A percentile compares a stretch with the other conserved stretches of the same genome.
phyloP scores from a whole-genome alignment of 1,284 basidiomycete genomes.

The Pyrrhoderma noxium region DNA sequence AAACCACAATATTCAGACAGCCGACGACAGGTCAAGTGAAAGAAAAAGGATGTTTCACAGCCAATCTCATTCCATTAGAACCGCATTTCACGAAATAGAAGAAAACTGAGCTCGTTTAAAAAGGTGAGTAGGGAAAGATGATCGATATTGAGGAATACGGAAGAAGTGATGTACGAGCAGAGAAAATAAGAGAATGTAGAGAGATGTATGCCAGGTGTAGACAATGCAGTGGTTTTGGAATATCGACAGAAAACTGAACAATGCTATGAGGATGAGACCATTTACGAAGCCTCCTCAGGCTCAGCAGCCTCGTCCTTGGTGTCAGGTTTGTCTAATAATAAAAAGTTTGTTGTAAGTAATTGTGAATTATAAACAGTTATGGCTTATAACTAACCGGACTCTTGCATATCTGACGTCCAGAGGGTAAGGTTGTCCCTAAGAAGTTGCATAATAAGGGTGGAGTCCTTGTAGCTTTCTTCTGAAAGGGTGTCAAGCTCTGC shows the following conservation, averaged over 20 bases:
- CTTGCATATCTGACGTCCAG: slow-evolving; percentile 98
- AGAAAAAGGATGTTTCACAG: not conserved
- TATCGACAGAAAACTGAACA: slow-evolving; percentile 11
- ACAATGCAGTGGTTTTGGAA: slow-evolving; percentile 15
- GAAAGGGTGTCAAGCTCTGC: slow-evolving; percentile 99
- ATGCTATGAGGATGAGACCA: slow-evolving; percentile 5
- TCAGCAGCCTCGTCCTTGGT: slow-evolving; percentile 57
- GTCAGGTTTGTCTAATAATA: slow-evolving; percentile 53
- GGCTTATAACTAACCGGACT: too few relatives aligned
- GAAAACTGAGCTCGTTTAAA: slow-evolving; percentile 1
- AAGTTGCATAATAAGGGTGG: slow-evolving; percentile 98
- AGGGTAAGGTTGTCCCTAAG: slow-evolving; percentile 97
- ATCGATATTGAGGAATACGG: not conserved
- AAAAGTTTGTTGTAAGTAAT: too few relatives aligned
- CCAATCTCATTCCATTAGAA: slow-evolving; percentile 14
- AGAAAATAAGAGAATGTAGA: slow-evolving; percentile 9
- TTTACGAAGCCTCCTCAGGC: slow-evolving; percentile 46
- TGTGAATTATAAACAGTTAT: too few relatives aligned
- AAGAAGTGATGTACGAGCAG: slow-evolving; percentile 7
- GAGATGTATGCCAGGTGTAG: slow-evolving; percentile 7
- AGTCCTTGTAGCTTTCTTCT: slow-evolving; percentile 99
- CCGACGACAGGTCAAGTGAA: not conserved
- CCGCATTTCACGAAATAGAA: slow-evolving; percentile 7
- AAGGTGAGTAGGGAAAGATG: not conserved
- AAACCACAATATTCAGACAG: slow-evolving; percentile 8